These are phyloP conservation scores for Hyparrhenia diplandra DNA, from an alignment of 176 grass and related monocot species.

Conservation along the genomic window DNA sequence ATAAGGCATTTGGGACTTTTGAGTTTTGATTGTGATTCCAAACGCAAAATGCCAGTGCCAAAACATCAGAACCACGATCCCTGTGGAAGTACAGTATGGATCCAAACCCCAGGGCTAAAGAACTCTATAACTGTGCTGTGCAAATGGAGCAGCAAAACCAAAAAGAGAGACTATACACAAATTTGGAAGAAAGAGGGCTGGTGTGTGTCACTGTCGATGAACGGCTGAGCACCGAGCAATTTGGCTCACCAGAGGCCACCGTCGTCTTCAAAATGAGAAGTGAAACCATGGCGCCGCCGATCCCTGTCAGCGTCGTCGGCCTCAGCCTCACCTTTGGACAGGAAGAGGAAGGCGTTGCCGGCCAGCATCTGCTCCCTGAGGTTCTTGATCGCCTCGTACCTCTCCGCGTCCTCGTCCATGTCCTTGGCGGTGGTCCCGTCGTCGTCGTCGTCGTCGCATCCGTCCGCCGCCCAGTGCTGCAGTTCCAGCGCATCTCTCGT, in stretches of 20 bases:
- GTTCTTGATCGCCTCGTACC: constrained; percentile 76
- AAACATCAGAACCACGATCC: not conserved
- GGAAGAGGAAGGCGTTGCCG: constrained; percentile 48
- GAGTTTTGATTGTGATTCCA: not conserved
- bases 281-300: not conserved
- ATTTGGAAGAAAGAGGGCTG: not conserved
- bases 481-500: not conserved
- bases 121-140: not conserved
- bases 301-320: not conserved
- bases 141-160: not conserved
- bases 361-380: constrained; percentile 78
- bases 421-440: constrained; percentile 24
- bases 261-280: not conserved
- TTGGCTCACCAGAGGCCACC: not conserved
- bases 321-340: constrained; percentile 23
- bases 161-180: not conserved
- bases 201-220: not conserved
- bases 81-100: not conserved
- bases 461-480: constrained; percentile 29
- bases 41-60: not conserved
- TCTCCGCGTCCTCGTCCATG: constrained; percentile 54
- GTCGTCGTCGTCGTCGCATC: constrained; percentile 45
- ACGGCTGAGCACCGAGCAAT: not conserved
- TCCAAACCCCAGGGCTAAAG: not conserved
- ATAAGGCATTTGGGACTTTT: not conserved